These are phyloP conservation scores for Strigomonas galati DNA, from an alignment of 208 protist genomes.

Conservation along the genomic window DNA sequence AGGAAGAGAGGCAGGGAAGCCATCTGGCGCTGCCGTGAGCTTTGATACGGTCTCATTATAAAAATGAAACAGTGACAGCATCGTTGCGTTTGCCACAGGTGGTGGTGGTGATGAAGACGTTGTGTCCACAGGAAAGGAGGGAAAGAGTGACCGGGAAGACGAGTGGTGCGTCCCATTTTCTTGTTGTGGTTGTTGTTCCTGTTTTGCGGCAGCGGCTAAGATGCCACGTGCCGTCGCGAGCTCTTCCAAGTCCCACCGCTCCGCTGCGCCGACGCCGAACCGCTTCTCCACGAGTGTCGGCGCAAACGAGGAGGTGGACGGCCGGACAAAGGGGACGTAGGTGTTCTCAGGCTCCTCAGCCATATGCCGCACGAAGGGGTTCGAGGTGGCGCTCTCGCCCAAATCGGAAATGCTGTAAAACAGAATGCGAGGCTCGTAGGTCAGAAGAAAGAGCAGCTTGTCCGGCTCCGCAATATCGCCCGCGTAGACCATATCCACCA, in stretches of 20 bases:
- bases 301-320: not conserved
- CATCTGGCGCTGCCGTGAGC: not conserved
- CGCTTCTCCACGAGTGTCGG: not conserved
- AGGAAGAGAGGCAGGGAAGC: not conserved
- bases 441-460: constrained; percentile 18
- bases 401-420: not conserved
- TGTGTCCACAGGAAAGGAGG: not conserved
- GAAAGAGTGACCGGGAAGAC: not conserved
- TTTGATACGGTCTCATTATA: not conserved
- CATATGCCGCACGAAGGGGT: not conserved
- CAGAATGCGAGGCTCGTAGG: constrained; percentile 17
- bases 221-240: not conserved
- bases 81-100: not conserved
- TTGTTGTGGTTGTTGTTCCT: too few species aligned
- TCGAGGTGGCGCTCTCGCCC: not conserved
- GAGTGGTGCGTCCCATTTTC: too few species aligned
- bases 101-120: too few species aligned
- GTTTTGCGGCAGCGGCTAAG: too few species aligned
- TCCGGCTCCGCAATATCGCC: constrained; percentile 9
- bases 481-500: constrained; percentile 12
- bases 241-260: not conserved
- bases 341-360: not conserved
- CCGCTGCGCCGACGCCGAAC: not conserved
- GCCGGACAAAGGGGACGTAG: not conserved
- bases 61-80: not conserved